Evolutionary conservation across 2,329 filamentous ascomycete genomes (phyloP), one percentile per base, ranked within the genome.

Genomic region (Macroventuria anomochaeta): DNA sequence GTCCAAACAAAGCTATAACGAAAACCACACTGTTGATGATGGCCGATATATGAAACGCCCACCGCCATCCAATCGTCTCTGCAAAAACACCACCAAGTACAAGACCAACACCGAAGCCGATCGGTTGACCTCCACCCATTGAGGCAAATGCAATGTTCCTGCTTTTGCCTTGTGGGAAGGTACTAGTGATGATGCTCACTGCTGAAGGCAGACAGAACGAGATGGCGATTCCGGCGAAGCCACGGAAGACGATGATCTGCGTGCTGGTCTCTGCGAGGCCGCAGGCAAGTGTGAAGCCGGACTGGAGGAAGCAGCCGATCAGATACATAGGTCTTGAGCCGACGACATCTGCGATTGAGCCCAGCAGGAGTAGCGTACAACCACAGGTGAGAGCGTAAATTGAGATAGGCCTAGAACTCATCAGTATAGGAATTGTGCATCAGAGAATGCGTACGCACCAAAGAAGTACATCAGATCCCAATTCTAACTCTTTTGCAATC

Each of bases 101-200:
- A 3, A 85, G 71, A 0, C 83, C 82, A 0, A 83, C 38, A 5
- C 62, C 77, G 50, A 82, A 84, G 0, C 82, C 83, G 8, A 84
- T 59, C 0, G 81, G 80, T 51, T 82, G 80, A 2, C 77, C 77
- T 10, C 76, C 74, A 2, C 83, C 81, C 60, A 83, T 71, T 10
- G 74, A 76, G 0, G 81, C 77, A 58, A 84, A 83, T 0, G 76
- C 81, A 8, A 83, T 69, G 55, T 85, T 84, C 3, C 82, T 73
- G 20, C 72, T 64, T 55, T 75, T 76, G 1, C 80, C 81, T n/a
- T 72, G 64, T 1, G 78, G 76, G 23, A 82, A 77, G 1, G 75
- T 77, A 28, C 70, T 74, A 0, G 80, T 80, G 51, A 84, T 77
- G 40, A 83, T 76, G 39, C 75, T 76, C 0, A 84, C 78, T 0